Percentiles rank a stretch among this genome's conserved stretches.
These are phyloP conservation scores for Moesziomyces globuligerus DNA, from an alignment of 1,284 basidiomycete species.

Conservation along the genomic window DNA sequence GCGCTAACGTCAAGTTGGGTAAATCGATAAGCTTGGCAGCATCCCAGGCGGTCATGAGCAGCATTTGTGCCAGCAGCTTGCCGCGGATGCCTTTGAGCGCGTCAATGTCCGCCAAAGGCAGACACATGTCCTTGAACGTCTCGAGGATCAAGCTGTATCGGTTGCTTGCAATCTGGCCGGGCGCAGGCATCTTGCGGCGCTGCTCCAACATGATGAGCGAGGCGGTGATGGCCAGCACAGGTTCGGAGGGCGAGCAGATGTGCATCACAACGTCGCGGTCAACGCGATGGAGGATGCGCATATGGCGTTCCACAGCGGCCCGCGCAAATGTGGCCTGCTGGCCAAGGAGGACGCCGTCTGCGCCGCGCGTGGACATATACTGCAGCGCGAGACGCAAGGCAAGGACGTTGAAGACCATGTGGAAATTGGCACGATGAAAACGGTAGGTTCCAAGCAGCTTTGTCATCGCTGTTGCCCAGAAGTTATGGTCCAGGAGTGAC, in stretches of 20 bases:
- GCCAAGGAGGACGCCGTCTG: background rate
- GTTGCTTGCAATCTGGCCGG: background rate
- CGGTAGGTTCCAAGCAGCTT: background rate
- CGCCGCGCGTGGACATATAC: background rate
- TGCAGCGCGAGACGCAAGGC: constrained; percentile 7
- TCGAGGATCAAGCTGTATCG: constrained; percentile 5
- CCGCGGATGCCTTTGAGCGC: constrained; percentile 5
- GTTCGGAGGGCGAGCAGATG: constrained; percentile 1
- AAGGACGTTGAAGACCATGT: background rate
- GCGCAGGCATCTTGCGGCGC: constrained; percentile 7
- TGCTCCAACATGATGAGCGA: constrained; percentile 2
- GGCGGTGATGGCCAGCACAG: constrained; percentile 5
- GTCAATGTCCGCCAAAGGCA: constrained; percentile 2
- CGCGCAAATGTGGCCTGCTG: constrained; percentile 2
- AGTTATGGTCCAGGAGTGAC: background rate
- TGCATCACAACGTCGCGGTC: no score
- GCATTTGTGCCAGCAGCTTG: background rate
- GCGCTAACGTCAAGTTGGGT: no score
- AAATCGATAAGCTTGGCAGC: constrained; percentile 1
- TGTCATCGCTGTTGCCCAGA: background rate
- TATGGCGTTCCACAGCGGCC: background rate
- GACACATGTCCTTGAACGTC: background rate
- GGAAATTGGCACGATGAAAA: background rate
- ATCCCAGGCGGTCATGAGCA: constrained; percentile 9
- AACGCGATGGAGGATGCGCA: constrained; percentile 2